A percentile compares a stretch with the other conserved stretches of the same genome.
Evolutionary conservation across 768 basidiomycete genomes (phyloP).

Genomic region (Boletus sensibilis): DNA sequence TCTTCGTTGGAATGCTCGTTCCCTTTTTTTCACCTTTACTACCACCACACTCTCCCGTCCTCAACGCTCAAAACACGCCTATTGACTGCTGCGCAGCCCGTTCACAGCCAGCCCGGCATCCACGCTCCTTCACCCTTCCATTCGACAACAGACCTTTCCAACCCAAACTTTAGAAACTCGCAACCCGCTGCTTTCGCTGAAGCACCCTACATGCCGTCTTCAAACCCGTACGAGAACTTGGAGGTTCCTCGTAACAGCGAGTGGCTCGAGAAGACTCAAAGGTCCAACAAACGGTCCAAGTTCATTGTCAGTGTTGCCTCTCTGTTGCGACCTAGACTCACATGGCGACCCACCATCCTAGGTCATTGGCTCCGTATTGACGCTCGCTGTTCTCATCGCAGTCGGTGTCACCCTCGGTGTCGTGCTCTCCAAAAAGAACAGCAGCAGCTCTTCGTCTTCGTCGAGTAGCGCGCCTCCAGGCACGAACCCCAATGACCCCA

Average conservation of each 20-base stretch:
- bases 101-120: constrained; percentile 32
- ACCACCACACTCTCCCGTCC: not conserved
- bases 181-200: constrained; percentile 26
- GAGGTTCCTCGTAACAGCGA: constrained; percentile 34
- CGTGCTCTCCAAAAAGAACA: constrained; percentile 54
- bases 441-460: constrained; percentile 30
- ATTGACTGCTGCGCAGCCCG: constrained; percentile 33
- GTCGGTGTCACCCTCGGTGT: constrained; percentile 66
- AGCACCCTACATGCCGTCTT: constrained; percentile 23
- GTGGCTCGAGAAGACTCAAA: constrained; percentile 40
- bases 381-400: constrained; percentile 50
- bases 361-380: constrained; percentile 52
- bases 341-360: constrained; percentile 24
- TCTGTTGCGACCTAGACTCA: not conserved
- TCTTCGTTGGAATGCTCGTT: not conserved
- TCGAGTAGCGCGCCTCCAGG: constrained; percentile 19
- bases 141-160: constrained; percentile 20
- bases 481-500: constrained; percentile 66
- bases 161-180: constrained; percentile 24
- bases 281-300: constrained; percentile 45
- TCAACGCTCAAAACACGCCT: not conserved
- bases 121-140: constrained; percentile 37
- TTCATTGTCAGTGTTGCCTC: constrained; percentile 48
- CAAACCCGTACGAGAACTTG: constrained; percentile 35
- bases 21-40: not conserved